Evolutionary conservation across 1,284 basidiomycete genomes (phyloP), one percentile per base, ranked within the genome.

Genomic region (Sporisorium iseilematis-ciliati): DNA sequence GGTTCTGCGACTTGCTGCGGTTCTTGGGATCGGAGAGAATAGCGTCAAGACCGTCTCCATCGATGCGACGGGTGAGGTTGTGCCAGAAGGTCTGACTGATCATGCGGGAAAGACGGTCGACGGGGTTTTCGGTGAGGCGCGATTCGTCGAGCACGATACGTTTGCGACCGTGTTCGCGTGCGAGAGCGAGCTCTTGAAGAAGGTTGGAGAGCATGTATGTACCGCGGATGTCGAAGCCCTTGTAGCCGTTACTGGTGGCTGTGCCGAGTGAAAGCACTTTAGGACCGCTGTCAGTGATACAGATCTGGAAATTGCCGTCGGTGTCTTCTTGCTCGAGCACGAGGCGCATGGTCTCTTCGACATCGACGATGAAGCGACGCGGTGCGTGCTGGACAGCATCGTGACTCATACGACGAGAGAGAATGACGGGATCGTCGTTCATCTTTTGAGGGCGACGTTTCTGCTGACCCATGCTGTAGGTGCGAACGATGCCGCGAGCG

Each of bases 1-100:
- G 93, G 14, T 75, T 70, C 48, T 70, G 66, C 16, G 70, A 69
- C 51, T 75, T 60, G 55, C 80, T 81, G 45, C 82, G 78, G 51
- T 85, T 97, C 88, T 99, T 99, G 11, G 97, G 96, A 85, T 99
- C 97, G 2, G 92, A 92, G 58, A 94, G 94, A 74, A 98, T 97
- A 71, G 94, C 93, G 86, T 98, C 95, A 35, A 99, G 89, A 6
- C 96, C 97, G 73, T 97, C 94, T 0, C 93, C 95, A 83, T 99
- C 97, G 82, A 99, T 99, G 41, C 94, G 91, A 57, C 96, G 91
- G 1, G 97, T 99, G 54, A 99, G 89, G 10, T 95, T 93, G 85
- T 96, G 93, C 96, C 96, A 99, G 88, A 99, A 99, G 12, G 93
- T 95, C 87, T 95, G 91, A 85, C 92, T 93, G 87, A 99, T 99